These are phyloP conservation scores for Turnera subulata DNA, from an alignment of 345 rosid species.

Conservation along the genomic window DNA sequence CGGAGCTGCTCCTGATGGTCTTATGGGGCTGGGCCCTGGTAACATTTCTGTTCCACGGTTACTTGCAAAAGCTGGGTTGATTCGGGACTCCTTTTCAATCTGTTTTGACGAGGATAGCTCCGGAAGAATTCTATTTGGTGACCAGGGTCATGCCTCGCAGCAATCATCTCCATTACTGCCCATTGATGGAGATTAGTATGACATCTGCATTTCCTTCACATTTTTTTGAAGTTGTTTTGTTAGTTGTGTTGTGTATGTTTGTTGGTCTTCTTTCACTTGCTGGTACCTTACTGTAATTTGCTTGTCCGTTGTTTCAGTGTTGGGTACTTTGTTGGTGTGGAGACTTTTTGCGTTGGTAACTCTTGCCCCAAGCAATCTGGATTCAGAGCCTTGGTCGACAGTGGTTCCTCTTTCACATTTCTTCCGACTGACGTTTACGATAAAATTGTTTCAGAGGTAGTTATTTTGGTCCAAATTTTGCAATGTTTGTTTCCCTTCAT, in stretches of 20 bases:
- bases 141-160: slow-evolving; percentile 60
- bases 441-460: slow-evolving; percentile 57
- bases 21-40: slow-evolving; percentile 79
- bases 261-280: slow-evolving; percentile 5
- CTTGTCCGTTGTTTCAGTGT: slow-evolving; percentile 32
- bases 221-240: too few species aligned
- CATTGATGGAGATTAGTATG: slow-evolving; percentile 57
- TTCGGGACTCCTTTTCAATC: slow-evolving; percentile 73
- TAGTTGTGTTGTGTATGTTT: background rate
- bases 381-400: slow-evolving; percentile 62
- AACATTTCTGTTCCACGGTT: slow-evolving; percentile 78
- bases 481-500: background rate
- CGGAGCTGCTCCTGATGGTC: slow-evolving; percentile 88
- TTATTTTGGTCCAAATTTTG: background rate
- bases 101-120: slow-evolving; percentile 80
- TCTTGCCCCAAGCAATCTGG: slow-evolving; percentile 58
- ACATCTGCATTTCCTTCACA: slow-evolving; percentile 6
- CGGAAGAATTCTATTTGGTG: slow-evolving; percentile 85
- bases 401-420: slow-evolving; percentile 85
- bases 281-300: slow-evolving; percentile 8
- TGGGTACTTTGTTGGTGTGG: slow-evolving; percentile 68
- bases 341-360: slow-evolving; percentile 61
- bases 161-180: slow-evolving; percentile 67
- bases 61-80: slow-evolving; percentile 71
- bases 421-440: slow-evolving; percentile 55